Evolutionary conservation across 1,284 basidiomycete genomes (phyloP).

Genomic region (Blastosporella zonata): DNA sequence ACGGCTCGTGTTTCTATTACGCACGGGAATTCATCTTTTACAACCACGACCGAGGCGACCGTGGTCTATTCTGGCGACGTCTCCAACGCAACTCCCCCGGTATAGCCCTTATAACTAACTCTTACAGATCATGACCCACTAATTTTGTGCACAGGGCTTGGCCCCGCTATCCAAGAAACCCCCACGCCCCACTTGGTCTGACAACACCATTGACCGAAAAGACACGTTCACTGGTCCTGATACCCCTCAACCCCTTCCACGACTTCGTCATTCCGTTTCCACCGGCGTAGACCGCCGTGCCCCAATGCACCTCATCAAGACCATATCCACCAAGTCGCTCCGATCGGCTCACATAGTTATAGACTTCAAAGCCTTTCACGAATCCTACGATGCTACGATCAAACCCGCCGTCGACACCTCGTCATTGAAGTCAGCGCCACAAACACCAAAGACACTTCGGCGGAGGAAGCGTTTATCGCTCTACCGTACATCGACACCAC

Average conservation of each 20-base stretch:
- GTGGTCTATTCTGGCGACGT: slow-evolving; percentile 14
- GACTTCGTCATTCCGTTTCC: slow-evolving; percentile 8
- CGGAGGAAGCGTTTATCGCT: slow-evolving; percentile 25
- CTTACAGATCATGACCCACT: neutral
- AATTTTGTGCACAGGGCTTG: neutral
- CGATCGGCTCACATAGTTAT: slow-evolving; percentile 24
- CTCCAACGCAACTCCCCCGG: slow-evolving; percentile 26
- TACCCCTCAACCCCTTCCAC: neutral
- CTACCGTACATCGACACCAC: slow-evolving; percentile 11
- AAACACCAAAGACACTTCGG: slow-evolving; percentile 25
- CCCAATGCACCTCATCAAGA: slow-evolving; percentile 18
- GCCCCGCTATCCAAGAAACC: slow-evolving; percentile 1
- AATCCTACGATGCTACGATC: slow-evolving; percentile 11
- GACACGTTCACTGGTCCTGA: neutral
- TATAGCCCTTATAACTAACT: slow-evolving; percentile 13
- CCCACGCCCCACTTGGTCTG: slow-evolving; percentile 4
- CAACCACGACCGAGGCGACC: neutral
- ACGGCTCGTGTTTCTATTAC: neutral
- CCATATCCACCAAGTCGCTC: slow-evolving; percentile 23
- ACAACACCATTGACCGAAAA: slow-evolving; percentile 9
- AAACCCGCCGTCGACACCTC: slow-evolving; percentile 4
- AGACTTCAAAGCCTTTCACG: slow-evolving; percentile 21
- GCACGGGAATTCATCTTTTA: neutral
- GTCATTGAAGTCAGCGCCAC: slow-evolving; percentile 9
- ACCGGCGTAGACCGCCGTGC: slow-evolving; percentile 24